Evolutionary conservation across 2,329 filamentous ascomycete species (phyloP).

Genomic region (Sclerotinia sclerotiorum): DNA sequence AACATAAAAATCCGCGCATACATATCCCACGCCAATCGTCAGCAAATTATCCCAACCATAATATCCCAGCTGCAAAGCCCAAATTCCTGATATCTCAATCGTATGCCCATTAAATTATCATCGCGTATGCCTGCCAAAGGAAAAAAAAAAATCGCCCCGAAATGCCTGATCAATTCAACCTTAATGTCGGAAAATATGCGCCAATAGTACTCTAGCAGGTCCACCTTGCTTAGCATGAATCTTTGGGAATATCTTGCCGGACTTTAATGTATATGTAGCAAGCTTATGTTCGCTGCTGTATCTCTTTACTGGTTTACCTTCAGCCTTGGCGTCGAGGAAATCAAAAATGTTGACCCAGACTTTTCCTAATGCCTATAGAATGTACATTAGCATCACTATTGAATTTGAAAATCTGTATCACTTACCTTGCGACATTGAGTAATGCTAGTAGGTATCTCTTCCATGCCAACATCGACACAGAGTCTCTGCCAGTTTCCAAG

Average conservation of each 20-base stretch:
- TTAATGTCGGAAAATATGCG: constrained; percentile 36
- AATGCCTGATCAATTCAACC: not conserved
- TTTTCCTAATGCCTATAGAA: constrained; percentile 43
- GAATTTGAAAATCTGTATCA: not conserved
- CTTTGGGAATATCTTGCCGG: constrained; percentile 48
- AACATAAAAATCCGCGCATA: not conserved
- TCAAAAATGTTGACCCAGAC: constrained; percentile 53
- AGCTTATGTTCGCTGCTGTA: constrained; percentile 43
- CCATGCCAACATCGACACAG: constrained; percentile 47
- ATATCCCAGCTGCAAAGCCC: not conserved
- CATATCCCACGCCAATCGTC: not conserved
- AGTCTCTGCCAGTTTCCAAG: constrained; percentile 49
- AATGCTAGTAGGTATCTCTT: constrained; percentile 45
- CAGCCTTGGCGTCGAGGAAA: constrained; percentile 43
- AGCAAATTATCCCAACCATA: not conserved
- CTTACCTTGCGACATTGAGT: constrained; percentile 48
- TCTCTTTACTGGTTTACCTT: constrained; percentile 34
- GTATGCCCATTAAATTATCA: not conserved
- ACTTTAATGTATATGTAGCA: constrained; percentile 41
- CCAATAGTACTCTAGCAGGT: constrained; percentile 45
- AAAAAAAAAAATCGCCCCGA: not conserved
- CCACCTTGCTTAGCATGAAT: constrained; percentile 45
- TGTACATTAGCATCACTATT: not conserved
- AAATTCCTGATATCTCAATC: not conserved
- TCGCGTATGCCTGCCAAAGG: not conserved